phyloP scores from a whole-genome alignment of 2,329 filamentous ascomycete species.

The Akanthomyces dipterigenus region DNA sequence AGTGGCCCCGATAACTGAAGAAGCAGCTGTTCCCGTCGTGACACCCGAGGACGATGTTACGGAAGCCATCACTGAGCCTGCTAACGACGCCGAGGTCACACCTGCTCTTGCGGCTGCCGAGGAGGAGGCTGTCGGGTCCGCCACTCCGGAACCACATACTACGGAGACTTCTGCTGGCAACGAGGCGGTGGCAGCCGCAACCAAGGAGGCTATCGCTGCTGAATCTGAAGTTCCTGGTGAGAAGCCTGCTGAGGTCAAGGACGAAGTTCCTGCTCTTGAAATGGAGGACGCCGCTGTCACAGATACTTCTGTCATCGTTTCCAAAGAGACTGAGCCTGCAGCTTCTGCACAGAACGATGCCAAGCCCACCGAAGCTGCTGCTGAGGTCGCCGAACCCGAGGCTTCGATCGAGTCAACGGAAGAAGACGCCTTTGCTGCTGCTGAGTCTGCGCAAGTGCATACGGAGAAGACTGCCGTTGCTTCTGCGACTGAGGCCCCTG shows the following conservation, averaged over 20 bases:
- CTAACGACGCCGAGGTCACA: background rate
- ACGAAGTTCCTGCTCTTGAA: background rate
- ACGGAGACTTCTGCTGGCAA: too few species aligned
- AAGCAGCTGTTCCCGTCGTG: background rate
- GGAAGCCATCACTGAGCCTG: background rate
- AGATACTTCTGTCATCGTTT: background rate
- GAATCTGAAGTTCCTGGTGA: background rate
- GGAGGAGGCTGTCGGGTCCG: constrained; percentile 9
- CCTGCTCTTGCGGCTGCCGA: background rate
- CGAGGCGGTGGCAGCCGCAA: background rate
- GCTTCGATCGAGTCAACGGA: background rate
- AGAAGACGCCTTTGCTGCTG: background rate
- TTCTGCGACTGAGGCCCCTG: background rate
- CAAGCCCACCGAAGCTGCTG: background rate
- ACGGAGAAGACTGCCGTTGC: background rate
- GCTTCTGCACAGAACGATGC: background rate
- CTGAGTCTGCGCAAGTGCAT: background rate
- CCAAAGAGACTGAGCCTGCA: background rate
- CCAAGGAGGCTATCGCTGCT: background rate
- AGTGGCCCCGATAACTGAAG: background rate
- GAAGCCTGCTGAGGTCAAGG: background rate
- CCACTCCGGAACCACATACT: background rate
- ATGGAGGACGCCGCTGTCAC: background rate
- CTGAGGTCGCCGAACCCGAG: background rate
- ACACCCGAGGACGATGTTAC: background rate